These are phyloP conservation scores for Diaporthe sp. DNA, from an alignment of 2,329 filamentous ascomycete genomes.

Conservation along the genomic window DNA sequence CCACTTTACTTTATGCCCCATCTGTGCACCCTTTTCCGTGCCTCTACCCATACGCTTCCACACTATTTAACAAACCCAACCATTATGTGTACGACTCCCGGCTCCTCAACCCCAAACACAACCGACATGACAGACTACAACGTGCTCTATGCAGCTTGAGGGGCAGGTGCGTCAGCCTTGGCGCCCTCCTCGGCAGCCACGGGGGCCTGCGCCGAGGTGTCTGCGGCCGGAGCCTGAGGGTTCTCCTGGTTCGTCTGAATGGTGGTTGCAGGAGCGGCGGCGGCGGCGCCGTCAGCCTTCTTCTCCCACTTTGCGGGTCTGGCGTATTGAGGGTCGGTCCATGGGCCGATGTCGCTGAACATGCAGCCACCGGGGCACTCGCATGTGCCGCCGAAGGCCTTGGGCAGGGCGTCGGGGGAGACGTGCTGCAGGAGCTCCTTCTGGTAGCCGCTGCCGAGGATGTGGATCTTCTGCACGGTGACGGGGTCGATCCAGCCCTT, in stretches of 20 bases:
- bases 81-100: slow-evolving; percentile 10
- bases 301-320: slow-evolving; percentile 76
- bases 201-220: slow-evolving; percentile 45
- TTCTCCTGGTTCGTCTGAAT: slow-evolving; percentile 53
- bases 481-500: slow-evolving; percentile 97
- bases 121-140: slow-evolving; percentile 25
- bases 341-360: slow-evolving; percentile 91
- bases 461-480: slow-evolving; percentile 95
- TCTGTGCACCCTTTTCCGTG: slow-evolving; percentile 23
- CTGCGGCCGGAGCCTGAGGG: slow-evolving; percentile 48
- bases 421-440: slow-evolving; percentile 88
- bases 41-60: slow-evolving; percentile 25
- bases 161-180: slow-evolving; percentile 52
- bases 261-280: slow-evolving; percentile 42
- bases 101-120: slow-evolving; percentile 20
- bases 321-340: slow-evolving; percentile 80
- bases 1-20: slow-evolving; percentile 27
- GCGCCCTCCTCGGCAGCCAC: slow-evolving; percentile 52
- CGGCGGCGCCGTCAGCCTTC: slow-evolving; percentile 53
- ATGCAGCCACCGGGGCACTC: slow-evolving; percentile 85
- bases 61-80: slow-evolving; percentile 30
- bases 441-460: slow-evolving; percentile 86
- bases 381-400: slow-evolving; percentile 87
- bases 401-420: slow-evolving; percentile 89
- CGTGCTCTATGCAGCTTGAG: slow-evolving; percentile 52